Percentiles rank a stretch among this genome's conserved stretches.
Conservation (phyloP, 2,329 filamentous ascomycete genomes). For the Fusarium scirpi region DNA sequence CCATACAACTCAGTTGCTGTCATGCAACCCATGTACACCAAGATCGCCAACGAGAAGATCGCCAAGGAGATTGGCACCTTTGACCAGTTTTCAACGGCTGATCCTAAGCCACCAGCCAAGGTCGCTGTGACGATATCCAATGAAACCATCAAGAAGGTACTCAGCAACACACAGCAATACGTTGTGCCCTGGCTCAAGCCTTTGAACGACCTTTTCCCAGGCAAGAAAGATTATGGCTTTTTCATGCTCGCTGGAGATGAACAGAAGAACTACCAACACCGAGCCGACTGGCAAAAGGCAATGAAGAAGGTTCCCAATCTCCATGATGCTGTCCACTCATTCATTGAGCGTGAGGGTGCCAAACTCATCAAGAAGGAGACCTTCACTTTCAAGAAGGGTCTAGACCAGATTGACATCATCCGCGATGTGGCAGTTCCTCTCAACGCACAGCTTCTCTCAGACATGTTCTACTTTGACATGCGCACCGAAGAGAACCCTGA, state of each 20-base stretch:
- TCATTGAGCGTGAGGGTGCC: constrained; percentile 51
- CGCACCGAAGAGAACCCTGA: constrained; percentile 65
- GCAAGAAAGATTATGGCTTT: constrained; percentile 54
- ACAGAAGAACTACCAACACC: constrained; percentile 49
- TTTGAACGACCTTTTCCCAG: constrained; percentile 50
- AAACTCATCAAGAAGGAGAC: constrained; percentile 57
- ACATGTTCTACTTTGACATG: constrained; percentile 69
- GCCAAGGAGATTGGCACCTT: constrained; percentile 55
- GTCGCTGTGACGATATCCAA: constrained; percentile 44
- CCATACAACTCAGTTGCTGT: constrained; percentile 56
- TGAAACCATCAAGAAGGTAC: constrained; percentile 49
- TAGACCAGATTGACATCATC: constrained; percentile 57
- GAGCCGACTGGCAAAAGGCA: constrained; percentile 48
- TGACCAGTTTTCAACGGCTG: constrained; percentile 49
- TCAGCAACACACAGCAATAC: constrained; percentile 51
- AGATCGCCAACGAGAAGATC: constrained; percentile 55
- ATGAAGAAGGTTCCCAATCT: constrained; percentile 52
- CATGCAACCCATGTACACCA: constrained; percentile 62
- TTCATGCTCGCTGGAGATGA: constrained; percentile 56
- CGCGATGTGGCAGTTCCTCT: constrained; percentile 70
- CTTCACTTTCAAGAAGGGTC: constrained; percentile 52
- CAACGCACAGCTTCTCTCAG: constrained; percentile 66
- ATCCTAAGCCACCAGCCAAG: constrained; percentile 52
- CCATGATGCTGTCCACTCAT: constrained; percentile 47
- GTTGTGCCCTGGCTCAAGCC: constrained; percentile 51